These are phyloP conservation scores for Corinectria fuckeliana DNA, from an alignment of 2,329 filamentous ascomycete genomes.

Conservation along the genomic window DNA sequence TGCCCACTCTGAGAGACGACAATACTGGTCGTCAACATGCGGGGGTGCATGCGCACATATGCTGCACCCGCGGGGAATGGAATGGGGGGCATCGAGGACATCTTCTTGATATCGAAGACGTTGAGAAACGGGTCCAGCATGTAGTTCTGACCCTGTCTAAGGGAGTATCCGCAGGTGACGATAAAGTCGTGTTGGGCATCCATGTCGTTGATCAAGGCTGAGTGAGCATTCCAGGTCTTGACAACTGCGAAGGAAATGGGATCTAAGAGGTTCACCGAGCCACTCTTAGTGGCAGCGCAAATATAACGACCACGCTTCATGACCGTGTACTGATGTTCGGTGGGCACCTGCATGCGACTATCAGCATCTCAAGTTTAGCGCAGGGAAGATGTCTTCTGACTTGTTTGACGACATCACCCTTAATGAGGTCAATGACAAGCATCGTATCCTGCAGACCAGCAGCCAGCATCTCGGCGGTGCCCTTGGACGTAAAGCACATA, in stretches of 20 bases:
- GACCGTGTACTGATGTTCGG: slow-evolving; percentile 81
- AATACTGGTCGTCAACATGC: slow-evolving; percentile 93
- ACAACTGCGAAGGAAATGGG: slow-evolving; percentile 77
- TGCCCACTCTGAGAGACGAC: slow-evolving; percentile 91
- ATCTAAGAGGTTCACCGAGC: slow-evolving; percentile 86
- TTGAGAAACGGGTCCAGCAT: slow-evolving; percentile 94
- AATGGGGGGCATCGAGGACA: slow-evolving; percentile 86
- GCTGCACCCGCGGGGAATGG: slow-evolving; percentile 92
- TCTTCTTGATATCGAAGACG: slow-evolving; percentile 92
- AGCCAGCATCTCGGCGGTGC: slow-evolving; percentile 81
- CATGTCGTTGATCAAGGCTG: slow-evolving; percentile 92
- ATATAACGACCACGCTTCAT: slow-evolving; percentile 93
- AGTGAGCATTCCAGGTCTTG: slow-evolving; percentile 90
- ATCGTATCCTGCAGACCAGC: slow-evolving; percentile 87
- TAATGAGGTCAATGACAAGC: slow-evolving; percentile 75
- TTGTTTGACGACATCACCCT: slow-evolving; percentile 75
- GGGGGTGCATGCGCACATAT: slow-evolving; percentile 94
- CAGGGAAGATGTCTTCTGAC: slow-evolving; percentile 41
- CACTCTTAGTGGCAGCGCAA: slow-evolving; percentile 85
- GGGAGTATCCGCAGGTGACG: slow-evolving; percentile 92
- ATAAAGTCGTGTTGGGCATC: slow-evolving; percentile 95
- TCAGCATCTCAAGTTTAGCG: slow-evolving; percentile 36
- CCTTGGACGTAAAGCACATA: slow-evolving; percentile 94
- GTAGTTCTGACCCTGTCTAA: slow-evolving; percentile 73
- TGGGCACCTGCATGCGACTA: slow-evolving; percentile 60